Percentiles rank a stretch among this genome's conserved stretches.
Evolutionary conservation across 164 flowering plant species (phyloP).

Genomic region (Macadamia tetraphylla): DNA sequence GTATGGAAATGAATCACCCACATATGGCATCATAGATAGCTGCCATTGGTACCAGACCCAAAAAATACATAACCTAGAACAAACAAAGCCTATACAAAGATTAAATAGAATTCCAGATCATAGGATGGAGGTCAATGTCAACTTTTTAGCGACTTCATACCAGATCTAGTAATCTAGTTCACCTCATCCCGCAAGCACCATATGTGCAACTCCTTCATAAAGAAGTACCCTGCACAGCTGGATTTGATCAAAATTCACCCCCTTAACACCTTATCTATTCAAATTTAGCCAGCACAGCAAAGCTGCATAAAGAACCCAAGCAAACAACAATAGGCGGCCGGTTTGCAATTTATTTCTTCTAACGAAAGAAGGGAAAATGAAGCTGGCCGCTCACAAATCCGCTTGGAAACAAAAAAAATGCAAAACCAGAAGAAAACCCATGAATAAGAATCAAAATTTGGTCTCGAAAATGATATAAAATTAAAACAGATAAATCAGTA

Average conservation of each 20-base stretch:
- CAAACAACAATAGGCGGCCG: too few relatives aligned
- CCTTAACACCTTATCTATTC: too few relatives aligned
- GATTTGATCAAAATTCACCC: too few relatives aligned
- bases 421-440: background rate
- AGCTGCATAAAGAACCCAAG: too few relatives aligned
- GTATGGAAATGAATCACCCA: background rate
- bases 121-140: too few relatives aligned
- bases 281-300: too few relatives aligned
- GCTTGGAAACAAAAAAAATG: background rate
- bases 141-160: too few relatives aligned
- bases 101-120: too few relatives aligned
- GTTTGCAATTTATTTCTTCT: background rate
- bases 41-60: background rate
- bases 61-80: background rate
- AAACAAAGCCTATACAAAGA: background rate
- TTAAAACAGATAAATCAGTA: background rate
- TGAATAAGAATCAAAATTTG: background rate
- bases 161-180: background rate
- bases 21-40: background rate
- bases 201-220: too few relatives aligned
- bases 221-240: too few relatives aligned
- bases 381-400: too few relatives aligned
- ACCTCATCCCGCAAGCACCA: background rate
- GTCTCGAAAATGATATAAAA: background rate
- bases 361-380: background rate